Evolutionary conservation across 2,329 filamentous ascomycete genomes (phyloP), one percentile per base, ranked within the genome.

Genomic region (Sphaerulina musiva): DNA sequence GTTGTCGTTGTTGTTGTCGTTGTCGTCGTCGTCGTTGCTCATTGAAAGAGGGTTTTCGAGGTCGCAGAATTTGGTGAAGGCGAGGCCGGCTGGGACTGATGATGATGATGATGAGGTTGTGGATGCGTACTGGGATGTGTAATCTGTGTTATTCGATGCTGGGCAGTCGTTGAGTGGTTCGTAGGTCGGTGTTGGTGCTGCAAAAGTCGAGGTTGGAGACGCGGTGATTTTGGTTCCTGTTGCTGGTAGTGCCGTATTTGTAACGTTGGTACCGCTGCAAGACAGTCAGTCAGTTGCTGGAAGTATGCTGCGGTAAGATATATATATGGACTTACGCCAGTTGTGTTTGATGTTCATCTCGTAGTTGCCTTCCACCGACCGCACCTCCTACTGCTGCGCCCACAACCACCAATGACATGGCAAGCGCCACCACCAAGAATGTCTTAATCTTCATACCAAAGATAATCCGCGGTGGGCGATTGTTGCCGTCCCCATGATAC

Each of bases 401-500:
- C 6, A 70, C 63, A 1, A 70, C 57, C 20, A 71, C 58, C 32
- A 65, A 55, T 2, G 63, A 52, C 55, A 71, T 66, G 12, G 69
- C 56, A 23, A 61, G 39, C 11, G 66, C 62, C 2, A 71, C 69
- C 6, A 70, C 20, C 56, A 69, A 51, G 51, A 71, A 71, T 0
- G 67, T 70, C 34, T 61, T 56, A 32, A 70, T 56, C 51, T 70
- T 70, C 69, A 71, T 71, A 12, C 69, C 69, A 59, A 70, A 71
- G 54, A 71, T 70, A 59, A 71, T 71, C n/a, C 66, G 59, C 20
- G 69, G 69, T 50, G 69, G 68, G 39, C 62, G 62, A 55, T 65
- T 65, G 59, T 63, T 59, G 55, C 59, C 61, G n/a, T 53, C 59
- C 40, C 59, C 60, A 39, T 49, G 57, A 54, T 61, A 59, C 32